A percentile compares a stretch with the other conserved stretches of the same genome.
These are phyloP conservation scores for Melanomma pulvis-pyrius DNA, from an alignment of 495 filamentous ascomycete genomes.

Conservation along the genomic window DNA sequence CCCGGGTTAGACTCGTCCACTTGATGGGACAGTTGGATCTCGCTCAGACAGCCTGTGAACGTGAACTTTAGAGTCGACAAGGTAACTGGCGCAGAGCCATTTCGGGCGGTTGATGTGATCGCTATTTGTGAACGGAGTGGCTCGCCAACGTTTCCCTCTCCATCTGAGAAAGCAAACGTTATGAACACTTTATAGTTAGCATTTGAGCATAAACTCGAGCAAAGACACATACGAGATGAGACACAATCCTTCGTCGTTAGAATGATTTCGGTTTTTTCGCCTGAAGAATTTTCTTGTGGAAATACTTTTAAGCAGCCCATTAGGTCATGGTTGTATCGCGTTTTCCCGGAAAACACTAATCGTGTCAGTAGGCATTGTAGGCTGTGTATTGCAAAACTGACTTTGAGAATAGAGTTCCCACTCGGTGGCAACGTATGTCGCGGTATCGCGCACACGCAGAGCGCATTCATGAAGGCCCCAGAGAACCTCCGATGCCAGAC, in stretches of 20 bases:
- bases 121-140: constrained; percentile 70
- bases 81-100: constrained; percentile 61
- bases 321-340: constrained; percentile 74
- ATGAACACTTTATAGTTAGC: constrained; percentile 57
- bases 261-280: constrained; percentile 64
- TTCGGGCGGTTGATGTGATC: constrained; percentile 70
- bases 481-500: constrained; percentile 69
- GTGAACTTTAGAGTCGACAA: constrained; percentile 59
- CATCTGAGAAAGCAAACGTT: constrained; percentile 71
- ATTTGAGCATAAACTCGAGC: not conserved
- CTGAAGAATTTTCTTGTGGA: constrained; percentile 40
- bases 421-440: constrained; percentile 72
- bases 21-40: constrained; percentile 38
- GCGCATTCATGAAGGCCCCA: constrained; percentile 78
- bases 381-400: constrained; percentile 46
- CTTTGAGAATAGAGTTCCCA: constrained; percentile 78
- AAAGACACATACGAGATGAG: constrained; percentile 61
- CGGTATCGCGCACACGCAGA: constrained; percentile 60
- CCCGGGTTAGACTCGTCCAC: not conserved
- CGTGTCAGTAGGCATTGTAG: constrained; percentile 5
- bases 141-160: constrained; percentile 84
- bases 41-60: constrained; percentile 38
- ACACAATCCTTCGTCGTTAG: constrained; percentile 68
- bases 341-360: constrained; percentile 57
- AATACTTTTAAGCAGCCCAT: constrained; percentile 65